A percentile compares a stretch with the other conserved stretches of the same genome.
These are phyloP conservation scores for Primulina eburnea DNA, from an alignment of 257 asterid species.

Conservation along the genomic window DNA sequence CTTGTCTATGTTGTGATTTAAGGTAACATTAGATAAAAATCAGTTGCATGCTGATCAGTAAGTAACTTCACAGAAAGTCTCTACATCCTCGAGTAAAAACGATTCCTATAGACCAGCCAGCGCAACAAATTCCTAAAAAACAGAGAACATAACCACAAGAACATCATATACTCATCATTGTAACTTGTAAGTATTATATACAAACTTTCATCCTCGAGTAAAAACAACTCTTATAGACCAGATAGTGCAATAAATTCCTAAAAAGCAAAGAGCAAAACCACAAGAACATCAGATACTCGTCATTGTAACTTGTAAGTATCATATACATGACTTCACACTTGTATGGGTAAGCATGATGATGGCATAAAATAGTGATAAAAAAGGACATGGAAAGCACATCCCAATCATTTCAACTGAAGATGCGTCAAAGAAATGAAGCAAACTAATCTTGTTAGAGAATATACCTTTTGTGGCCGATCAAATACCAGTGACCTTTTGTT, in stretches of 20 bases:
- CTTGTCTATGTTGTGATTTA: neutral
- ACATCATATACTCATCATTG: neutral
- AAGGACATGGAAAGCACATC: neutral
- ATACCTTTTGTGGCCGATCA: constrained; percentile 72
- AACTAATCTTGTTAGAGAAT: neutral
- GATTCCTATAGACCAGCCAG: neutral
- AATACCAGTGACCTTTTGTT: constrained; percentile 83
- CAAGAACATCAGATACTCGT: neutral
- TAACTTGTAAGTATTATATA: too few species aligned
- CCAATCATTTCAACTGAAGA: neutral
- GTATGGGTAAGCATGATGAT: neutral
- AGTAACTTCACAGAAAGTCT: neutral
- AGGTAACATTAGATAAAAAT: neutral
- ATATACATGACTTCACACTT: neutral
- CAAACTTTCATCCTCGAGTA: neutral
- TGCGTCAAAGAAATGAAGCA: constrained; percentile 5
- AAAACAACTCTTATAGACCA: too few species aligned
- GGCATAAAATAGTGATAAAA: neutral
- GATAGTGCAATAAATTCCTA: neutral
- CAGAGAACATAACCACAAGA: neutral
- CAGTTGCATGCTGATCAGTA: neutral
- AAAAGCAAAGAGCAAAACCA: neutral
- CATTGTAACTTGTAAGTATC: neutral
- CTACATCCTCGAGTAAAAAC: neutral
- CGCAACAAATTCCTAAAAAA: neutral